A percentile compares a stretch with the other conserved stretches of the same genome.
Conservation (phyloP, 2,329 filamentous ascomycete species). For the Xylaria polymorpha region DNA sequence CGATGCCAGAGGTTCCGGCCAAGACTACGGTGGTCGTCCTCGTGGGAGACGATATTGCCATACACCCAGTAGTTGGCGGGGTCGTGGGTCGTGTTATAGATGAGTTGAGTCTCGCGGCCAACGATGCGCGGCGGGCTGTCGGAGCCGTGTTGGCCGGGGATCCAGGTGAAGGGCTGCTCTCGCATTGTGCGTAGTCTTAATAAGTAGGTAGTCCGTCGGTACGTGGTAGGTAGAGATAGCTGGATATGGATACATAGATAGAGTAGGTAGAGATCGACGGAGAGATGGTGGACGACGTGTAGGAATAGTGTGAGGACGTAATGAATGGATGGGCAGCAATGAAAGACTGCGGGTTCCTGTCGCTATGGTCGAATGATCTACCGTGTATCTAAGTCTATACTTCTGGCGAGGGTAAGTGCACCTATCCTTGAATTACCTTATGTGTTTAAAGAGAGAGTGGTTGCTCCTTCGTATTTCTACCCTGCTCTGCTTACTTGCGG, state of each 20-base stretch:
- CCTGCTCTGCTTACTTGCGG: background rate
- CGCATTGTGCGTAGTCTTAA: background rate
- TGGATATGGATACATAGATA: background rate
- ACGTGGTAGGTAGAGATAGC: background rate
- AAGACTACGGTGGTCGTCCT: slow-evolving; percentile 67
- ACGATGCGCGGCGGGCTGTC: slow-evolving; percentile 55
- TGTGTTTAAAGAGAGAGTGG: background rate
- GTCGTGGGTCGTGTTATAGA: slow-evolving; percentile 61
- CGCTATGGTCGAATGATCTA: too few species aligned
- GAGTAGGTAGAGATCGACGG: background rate
- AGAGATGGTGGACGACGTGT: background rate
- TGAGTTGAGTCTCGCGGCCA: slow-evolving; percentile 60
- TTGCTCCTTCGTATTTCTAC: background rate
- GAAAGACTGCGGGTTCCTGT: background rate
- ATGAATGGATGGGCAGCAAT: background rate
- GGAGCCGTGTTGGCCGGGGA: slow-evolving; percentile 63
- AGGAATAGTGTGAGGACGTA: background rate
- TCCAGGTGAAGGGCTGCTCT: slow-evolving; percentile 60
- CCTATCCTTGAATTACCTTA: background rate
- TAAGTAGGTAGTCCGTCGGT: background rate
- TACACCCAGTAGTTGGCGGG: slow-evolving; percentile 69
- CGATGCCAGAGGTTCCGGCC: slow-evolving; percentile 71
- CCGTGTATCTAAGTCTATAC: too few species aligned
- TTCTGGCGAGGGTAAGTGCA: too few species aligned
- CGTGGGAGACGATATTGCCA: slow-evolving; percentile 64